Conservation (phyloP, 352 stramenopile species). For the Phytophthora litchii region DNA sequence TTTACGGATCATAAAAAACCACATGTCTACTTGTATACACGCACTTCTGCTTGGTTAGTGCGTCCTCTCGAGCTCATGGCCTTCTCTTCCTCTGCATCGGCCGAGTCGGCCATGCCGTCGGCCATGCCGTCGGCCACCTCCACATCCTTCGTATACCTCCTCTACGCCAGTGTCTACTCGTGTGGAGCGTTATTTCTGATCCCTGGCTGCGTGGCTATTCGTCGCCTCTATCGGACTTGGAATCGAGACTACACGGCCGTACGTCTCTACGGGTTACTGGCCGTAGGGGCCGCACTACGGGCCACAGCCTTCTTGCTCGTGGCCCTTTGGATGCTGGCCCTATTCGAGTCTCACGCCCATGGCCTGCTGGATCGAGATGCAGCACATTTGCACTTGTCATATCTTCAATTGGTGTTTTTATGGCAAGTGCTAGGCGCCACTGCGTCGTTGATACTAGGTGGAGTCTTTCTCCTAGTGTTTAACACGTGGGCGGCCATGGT, state of each 20-base stretch:
- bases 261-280: slow-evolving; percentile 59
- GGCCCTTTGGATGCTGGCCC: slow-evolving; percentile 55
- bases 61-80: background rate
- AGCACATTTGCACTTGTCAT: slow-evolving; percentile 59
- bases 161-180: slow-evolving; percentile 59
- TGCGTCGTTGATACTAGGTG: slow-evolving; percentile 47
- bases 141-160: slow-evolving; percentile 44
- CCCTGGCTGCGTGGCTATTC: slow-evolving; percentile 40
- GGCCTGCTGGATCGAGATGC: slow-evolving; percentile 43
- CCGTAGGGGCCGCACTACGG: slow-evolving; percentile 47
- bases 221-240: slow-evolving; percentile 48
- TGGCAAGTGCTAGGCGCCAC: slow-evolving; percentile 60
- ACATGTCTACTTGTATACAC: too few relatives aligned
- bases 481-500: slow-evolving; percentile 75
- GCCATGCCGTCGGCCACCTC: slow-evolving; percentile 25
- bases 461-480: slow-evolving; percentile 66
- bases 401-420: slow-evolving; percentile 59
- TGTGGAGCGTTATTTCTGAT: slow-evolving; percentile 56
- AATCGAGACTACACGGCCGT: slow-evolving; percentile 54
- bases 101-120: background rate
- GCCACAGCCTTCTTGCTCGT: slow-evolving; percentile 57
- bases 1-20: too few relatives aligned
- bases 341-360: slow-evolving; percentile 38
- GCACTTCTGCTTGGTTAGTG: background rate
- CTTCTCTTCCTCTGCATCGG: slow-evolving; percentile 1